These are phyloP conservation scores for Dictyostelium firmibasis DNA, from an alignment of 78 protist genomes.

Conservation along the genomic window DNA sequence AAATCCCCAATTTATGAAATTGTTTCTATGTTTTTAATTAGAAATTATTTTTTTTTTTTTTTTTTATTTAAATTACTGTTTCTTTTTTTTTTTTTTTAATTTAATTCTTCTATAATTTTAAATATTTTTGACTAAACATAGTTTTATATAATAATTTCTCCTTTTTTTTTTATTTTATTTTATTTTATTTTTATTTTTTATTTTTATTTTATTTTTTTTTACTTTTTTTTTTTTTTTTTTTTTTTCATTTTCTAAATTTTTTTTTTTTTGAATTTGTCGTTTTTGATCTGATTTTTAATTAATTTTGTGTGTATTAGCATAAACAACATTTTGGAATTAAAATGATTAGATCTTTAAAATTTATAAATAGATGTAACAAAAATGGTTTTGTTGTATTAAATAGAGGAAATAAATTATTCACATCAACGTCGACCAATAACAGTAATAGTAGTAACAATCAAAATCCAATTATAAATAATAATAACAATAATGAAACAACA, in stretches of 20 bases:
- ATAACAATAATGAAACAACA: no score
- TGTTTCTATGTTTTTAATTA: no score
- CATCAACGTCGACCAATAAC: not conserved
- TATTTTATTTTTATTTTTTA: not conserved
- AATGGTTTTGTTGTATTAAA: not conserved
- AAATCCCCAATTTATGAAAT: no score
- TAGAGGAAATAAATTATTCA: not conserved
- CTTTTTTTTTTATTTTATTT: no score
- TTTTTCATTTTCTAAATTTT: not conserved
- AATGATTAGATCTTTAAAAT: not conserved
- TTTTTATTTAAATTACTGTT: no score
- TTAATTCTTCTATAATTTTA: no score
- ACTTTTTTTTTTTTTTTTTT: not conserved
- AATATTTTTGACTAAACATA: no score
- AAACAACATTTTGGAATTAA: not conserved
- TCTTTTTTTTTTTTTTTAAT: no score
- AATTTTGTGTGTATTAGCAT: not conserved
- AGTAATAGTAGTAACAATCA: not conserved
- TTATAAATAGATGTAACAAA: not conserved
- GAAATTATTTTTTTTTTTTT: no score
- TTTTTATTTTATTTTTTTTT: not conserved
- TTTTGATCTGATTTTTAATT: not conserved
- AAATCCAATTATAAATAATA: not conserved
- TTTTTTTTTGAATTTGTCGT: not conserved
- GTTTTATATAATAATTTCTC: no score